Conservation (phyloP, 306 rosid species). For the Rubus idaeus region DNA sequence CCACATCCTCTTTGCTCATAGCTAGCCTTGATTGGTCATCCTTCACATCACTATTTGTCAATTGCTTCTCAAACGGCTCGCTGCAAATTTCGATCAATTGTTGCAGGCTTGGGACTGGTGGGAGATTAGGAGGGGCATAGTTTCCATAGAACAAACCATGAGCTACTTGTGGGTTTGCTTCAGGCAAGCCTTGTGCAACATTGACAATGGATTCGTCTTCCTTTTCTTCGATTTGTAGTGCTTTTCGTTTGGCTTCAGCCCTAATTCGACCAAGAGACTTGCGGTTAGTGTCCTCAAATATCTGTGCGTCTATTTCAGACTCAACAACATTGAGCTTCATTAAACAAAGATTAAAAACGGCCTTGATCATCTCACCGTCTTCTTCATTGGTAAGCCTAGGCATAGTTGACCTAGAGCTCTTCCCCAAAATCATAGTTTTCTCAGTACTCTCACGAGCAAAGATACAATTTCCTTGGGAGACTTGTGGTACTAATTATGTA, state of each 20-base stretch:
- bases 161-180: neutral
- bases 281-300: neutral
- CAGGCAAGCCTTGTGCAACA: neutral
- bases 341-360: neutral
- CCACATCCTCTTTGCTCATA: constrained; percentile 7
- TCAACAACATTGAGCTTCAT: neutral
- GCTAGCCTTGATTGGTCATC: constrained; percentile 16
- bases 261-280: no score
- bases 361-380: neutral
- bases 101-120: neutral
- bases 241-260: no score
- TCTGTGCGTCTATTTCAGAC: neutral
- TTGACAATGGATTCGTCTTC: neutral
- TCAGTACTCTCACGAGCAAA: no score
- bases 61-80: constrained; percentile 21
- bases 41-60: constrained; percentile 2
- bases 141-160: neutral
- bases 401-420: neutral
- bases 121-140: constrained; percentile 9
- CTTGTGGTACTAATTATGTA: no score
- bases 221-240: neutral
- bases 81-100: constrained; percentile 3
- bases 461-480: no score
- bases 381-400: neutral
- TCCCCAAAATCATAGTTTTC: no score